Base-by-base conservation (phyloP, 257 asterid species). In the Coffea eugenioides region DNA sequence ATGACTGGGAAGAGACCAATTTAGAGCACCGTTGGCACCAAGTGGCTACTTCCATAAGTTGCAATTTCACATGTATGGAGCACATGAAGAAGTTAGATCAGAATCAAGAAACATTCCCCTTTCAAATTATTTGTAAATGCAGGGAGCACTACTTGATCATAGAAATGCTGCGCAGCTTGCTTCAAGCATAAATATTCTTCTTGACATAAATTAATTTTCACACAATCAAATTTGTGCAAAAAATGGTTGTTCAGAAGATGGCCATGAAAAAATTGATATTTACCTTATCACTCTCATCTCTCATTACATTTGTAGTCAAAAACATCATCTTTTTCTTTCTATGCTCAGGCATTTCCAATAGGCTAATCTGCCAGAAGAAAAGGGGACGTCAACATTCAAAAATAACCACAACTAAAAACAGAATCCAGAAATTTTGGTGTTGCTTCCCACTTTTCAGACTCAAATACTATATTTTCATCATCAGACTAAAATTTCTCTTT, bases 261-360 rank as follows among this genome's bases (percentile, higher is more conserved):
- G 18, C 54, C 54, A 76, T 43, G 66, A 75, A 34, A 21, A 66
- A 66, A 31, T 39, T 34, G 49, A 61, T 43, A 52, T 36, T 80
- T 77, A 95, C 99, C 97, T 93, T 93, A 86, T 93, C 98, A 61
- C 79, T 93, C 27, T 90, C 95, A 87, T 95, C 98, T 86, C 97
- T 89, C 96, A 93, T 86, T 80, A 94, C 80, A 82, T 91, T 91
- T 67, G 94, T 62, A 45, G 97, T 91, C 80, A 91, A 81, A 74
- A 79, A 15, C 87, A 76, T 80, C 81, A 85, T 74, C 54, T 73
- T 85, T 79, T 90, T 91, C 89, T 71, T 88, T 82, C 69, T 83
- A 78, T 91, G 91, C 83, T 91, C 97, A 34, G 97, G 91, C 84
- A 88, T 81, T 69, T 90, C 97, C 87, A 93, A 79, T 93, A 95